Conservation (phyloP, 305 asterid species). For the Rubia balearica region DNA sequence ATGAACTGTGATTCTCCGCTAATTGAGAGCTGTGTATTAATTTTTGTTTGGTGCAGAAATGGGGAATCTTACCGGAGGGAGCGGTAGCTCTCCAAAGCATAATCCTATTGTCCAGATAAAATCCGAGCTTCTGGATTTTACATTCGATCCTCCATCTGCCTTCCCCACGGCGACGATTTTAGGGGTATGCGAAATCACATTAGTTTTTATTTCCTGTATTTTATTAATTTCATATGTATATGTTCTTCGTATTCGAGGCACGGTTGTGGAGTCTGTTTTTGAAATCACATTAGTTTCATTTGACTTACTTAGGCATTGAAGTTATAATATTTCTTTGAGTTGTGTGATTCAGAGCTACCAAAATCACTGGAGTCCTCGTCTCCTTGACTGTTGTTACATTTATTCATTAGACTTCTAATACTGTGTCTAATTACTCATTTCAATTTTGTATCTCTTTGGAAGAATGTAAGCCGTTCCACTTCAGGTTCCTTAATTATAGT, state of each 20-base stretch:
- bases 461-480: too few species aligned
- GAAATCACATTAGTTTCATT: too few species aligned
- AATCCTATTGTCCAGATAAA: slow-evolving; percentile 26
- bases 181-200: slow-evolving; percentile 27
- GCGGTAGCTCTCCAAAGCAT: slow-evolving; percentile 35
- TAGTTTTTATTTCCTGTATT: not conserved
- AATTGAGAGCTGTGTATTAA: slow-evolving; percentile 1
- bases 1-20: not conserved
- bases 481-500: too few species aligned
- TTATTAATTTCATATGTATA: too few species aligned
- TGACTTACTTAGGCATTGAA: not conserved
- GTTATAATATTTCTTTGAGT: not conserved
- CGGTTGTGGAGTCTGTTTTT: not conserved
- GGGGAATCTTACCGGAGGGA: slow-evolving; percentile 37
- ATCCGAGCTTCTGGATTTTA: slow-evolving; percentile 49
- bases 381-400: not conserved
- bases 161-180: slow-evolving; percentile 24
- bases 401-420: not conserved
- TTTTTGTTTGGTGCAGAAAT: slow-evolving; percentile 29
- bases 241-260: not conserved
- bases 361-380: too few species aligned
- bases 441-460: too few species aligned
- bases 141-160: slow-evolving; percentile 32
- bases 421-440: too few species aligned
- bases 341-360: not conserved